A percentile compares a stretch with the other conserved stretches of the same genome.
Conservation (phyloP, 192 early-diverging fungal species). For the Gonapodya prolifera region DNA sequence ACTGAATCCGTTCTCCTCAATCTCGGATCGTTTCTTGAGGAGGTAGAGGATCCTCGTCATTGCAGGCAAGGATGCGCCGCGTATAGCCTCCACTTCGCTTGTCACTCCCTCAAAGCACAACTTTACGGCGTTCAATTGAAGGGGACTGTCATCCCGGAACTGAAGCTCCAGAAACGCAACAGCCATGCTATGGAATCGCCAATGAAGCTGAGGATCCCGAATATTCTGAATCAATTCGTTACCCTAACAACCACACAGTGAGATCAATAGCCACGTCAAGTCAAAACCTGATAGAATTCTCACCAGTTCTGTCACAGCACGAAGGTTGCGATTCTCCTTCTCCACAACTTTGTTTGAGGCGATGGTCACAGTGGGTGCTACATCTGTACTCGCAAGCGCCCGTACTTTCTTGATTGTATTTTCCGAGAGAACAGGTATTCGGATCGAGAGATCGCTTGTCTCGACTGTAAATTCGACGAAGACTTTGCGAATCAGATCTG, state of each 20-base stretch:
- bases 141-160: conserved; percentile 42
- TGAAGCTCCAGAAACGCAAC: conserved; percentile 67
- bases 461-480: neutral
- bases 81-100: conserved; percentile 60
- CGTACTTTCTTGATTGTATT: neutral
- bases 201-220: conserved; percentile 50
- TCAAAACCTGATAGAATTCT: neutral
- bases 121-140: conserved; percentile 35
- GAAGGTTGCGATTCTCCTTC: neutral
- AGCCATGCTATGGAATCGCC: conserved; percentile 72
- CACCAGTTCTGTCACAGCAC: neutral
- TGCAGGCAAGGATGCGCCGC: conserved; percentile 48
- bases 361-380: neutral
- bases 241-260: neutral
- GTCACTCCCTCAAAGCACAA: conserved; percentile 47
- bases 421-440: neutral
- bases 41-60: conserved; percentile 48
- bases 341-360: neutral
- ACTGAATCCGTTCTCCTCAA: neutral
- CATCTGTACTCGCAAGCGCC: too few species aligned
- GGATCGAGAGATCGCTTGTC: neutral
- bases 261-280: neutral
- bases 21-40: conserved; percentile 52
- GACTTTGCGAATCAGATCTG: neutral
- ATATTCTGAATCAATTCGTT: conserved; percentile 42